Percentiles rank a stretch among this genome's conserved stretches.
phyloP scores from a whole-genome alignment of 1,139 yeast species.

The Ogataea hybrid region DNA sequence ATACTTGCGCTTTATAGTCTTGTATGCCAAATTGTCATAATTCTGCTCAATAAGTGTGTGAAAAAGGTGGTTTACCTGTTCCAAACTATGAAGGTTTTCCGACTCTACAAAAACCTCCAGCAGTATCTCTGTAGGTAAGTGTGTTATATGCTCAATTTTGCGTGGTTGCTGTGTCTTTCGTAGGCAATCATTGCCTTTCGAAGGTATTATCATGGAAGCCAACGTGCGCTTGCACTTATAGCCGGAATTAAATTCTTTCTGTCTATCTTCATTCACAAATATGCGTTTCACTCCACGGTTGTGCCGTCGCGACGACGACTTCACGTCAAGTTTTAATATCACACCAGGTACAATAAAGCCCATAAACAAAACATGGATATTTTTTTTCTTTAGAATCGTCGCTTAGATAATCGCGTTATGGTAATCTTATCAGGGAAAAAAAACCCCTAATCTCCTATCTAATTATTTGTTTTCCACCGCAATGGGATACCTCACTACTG shows the following conservation, averaged over 20 bases:
- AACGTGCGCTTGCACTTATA: slow-evolving; percentile 2
- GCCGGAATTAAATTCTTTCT: slow-evolving; percentile 7
- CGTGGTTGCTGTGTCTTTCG: neutral
- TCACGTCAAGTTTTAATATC: slow-evolving; percentile 7
- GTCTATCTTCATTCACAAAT: slow-evolving; percentile 2
- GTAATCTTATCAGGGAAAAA: slow-evolving; percentile 3
- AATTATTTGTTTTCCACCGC: too few relatives aligned
- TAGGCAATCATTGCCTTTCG: neutral
- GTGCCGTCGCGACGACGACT: slow-evolving; percentile 7
- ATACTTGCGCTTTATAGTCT: slow-evolving; percentile 10
- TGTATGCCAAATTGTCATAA: slow-evolving; percentile 5
- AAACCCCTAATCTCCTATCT: neutral
- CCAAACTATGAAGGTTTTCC: slow-evolving; percentile 7
- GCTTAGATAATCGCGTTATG: neutral
- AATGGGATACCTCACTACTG: neutral
- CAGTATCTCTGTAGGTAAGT: slow-evolving; percentile 17
- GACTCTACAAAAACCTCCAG: slow-evolving; percentile 13
- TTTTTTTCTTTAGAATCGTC: neutral
- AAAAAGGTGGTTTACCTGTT: slow-evolving; percentile 1
- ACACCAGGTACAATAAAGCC: slow-evolving; percentile 19
- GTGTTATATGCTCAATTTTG: slow-evolving; percentile 1
- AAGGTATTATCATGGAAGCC: neutral
- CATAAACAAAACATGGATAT: slow-evolving; percentile 11
- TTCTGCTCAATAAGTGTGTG: slow-evolving; percentile 6
- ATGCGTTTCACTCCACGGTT: slow-evolving; percentile 6